phyloP scores from a whole-genome alignment of 129 eudicot genomes.

The Pseudognaphalium luteoalbum region DNA sequence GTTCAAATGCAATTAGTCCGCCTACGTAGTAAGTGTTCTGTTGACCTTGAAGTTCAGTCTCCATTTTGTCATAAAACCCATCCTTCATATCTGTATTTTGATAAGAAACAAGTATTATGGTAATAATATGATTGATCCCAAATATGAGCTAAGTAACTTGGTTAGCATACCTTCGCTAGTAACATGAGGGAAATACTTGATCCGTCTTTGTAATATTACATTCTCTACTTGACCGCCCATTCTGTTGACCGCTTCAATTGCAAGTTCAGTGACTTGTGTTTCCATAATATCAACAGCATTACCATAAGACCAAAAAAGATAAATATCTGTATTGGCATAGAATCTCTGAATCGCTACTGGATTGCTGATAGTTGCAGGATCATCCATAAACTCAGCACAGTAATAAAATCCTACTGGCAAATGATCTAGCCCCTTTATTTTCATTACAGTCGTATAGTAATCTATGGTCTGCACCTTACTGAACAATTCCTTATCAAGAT shows the following conservation, averaged over 20 bases:
- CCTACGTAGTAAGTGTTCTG: slow-evolving; percentile 76
- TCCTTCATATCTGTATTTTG: slow-evolving; percentile 65
- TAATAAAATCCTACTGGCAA: slow-evolving; percentile 77
- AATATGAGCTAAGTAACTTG: slow-evolving; percentile 15
- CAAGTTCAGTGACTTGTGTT: slow-evolving; percentile 58
- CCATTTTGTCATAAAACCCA: slow-evolving; percentile 80
- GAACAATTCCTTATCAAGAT: slow-evolving; percentile 68
- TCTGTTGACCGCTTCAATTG: slow-evolving; percentile 58
- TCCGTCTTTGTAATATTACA: slow-evolving; percentile 63
- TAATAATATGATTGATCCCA: not conserved
- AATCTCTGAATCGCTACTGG: slow-evolving; percentile 86
- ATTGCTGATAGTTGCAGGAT: slow-evolving; percentile 78
- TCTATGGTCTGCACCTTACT: slow-evolving; percentile 70
- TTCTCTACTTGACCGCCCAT: slow-evolving; percentile 72
- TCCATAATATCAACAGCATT: slow-evolving; percentile 63
- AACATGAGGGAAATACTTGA: slow-evolving; percentile 83
- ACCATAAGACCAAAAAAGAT: slow-evolving; percentile 86
- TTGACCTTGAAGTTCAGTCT: slow-evolving; percentile 74
- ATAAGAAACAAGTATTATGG: not conserved
- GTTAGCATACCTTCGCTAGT: slow-evolving; percentile 57
- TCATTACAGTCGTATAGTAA: slow-evolving; percentile 83
- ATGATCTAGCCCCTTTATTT: slow-evolving; percentile 77
- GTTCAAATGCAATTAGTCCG: slow-evolving; percentile 89
- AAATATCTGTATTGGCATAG: slow-evolving; percentile 66
- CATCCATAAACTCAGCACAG: slow-evolving; percentile 79